These are phyloP conservation scores for Puccinia hordei DNA, from an alignment of 1,284 basidiomycete genomes.

Conservation along the genomic window DNA sequence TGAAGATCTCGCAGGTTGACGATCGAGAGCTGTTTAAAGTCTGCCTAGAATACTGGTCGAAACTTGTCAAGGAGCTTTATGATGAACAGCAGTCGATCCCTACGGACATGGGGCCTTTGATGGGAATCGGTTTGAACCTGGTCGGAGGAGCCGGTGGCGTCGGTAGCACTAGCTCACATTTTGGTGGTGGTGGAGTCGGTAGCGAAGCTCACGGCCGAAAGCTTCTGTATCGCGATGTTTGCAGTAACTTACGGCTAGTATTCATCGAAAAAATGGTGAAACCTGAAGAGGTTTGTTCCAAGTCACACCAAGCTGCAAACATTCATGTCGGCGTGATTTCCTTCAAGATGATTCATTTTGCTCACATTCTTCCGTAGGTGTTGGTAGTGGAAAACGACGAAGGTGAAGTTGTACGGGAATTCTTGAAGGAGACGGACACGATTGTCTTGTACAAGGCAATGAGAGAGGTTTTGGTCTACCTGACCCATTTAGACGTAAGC, in stretches of 20 bases:
- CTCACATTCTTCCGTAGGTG: slow-evolving; percentile 61
- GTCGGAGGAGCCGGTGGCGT: slow-evolving; percentile 63
- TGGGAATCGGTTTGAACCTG: slow-evolving; percentile 77
- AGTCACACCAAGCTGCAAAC: background rate
- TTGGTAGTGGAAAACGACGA: slow-evolving; percentile 99
- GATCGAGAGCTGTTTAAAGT: slow-evolving; percentile 99
- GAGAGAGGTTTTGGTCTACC: slow-evolving; percentile 88
- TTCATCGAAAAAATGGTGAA: slow-evolving; percentile 99
- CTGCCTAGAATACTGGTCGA: slow-evolving; percentile 97
- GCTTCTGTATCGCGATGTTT: slow-evolving; percentile 89
- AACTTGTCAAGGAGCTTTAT: slow-evolving; percentile 97
- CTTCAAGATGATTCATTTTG: slow-evolving; percentile 10
- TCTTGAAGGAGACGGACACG: slow-evolving; percentile 99
- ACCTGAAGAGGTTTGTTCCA: slow-evolving; percentile 75
- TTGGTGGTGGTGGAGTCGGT: slow-evolving; percentile 57
- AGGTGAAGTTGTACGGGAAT: slow-evolving; percentile 98
- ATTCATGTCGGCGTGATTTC: background rate
- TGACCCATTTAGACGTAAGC: slow-evolving; percentile 92
- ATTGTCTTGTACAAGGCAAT: slow-evolving; percentile 99
- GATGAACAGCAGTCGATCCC: slow-evolving; percentile 93
- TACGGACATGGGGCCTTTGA: slow-evolving; percentile 86
- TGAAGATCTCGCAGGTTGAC: slow-evolving; percentile 97
- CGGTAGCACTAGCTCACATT: slow-evolving; percentile 41
- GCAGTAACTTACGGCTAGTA: slow-evolving; percentile 90
- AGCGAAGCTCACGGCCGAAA: slow-evolving; percentile 66